These are phyloP conservation scores for Cucurbita pepo DNA, from an alignment of 306 rosid species.

Conservation along the genomic window DNA sequence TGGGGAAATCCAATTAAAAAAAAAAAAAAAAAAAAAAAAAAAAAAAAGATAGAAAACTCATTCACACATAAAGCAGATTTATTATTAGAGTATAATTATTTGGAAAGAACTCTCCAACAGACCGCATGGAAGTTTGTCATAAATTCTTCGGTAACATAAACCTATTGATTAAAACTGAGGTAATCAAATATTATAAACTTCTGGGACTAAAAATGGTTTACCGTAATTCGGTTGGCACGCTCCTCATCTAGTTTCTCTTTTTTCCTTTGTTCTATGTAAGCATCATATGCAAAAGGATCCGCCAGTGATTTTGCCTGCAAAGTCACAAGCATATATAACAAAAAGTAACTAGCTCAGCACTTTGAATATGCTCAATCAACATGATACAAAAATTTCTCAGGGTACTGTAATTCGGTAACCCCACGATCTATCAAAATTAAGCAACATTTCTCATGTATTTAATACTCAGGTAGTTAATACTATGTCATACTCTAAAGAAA, in stretches of 20 bases:
- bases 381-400: neutral
- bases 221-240: slow-evolving; percentile 69
- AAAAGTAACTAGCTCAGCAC: neutral
- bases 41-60: neutral
- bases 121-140: neutral
- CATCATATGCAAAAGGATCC: slow-evolving; percentile 49
- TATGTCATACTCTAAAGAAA: neutral
- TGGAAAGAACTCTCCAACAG: neutral
- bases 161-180: neutral
- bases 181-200: neutral
- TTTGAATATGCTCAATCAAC: neutral
- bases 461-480: neutral
- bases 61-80: neutral
- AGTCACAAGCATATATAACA: slow-evolving; percentile 2
- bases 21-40: neutral
- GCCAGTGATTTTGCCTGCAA: slow-evolving; percentile 68
- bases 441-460: neutral
- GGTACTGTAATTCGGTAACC: neutral
- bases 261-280: slow-evolving; percentile 47
- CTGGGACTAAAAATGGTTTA: slow-evolving; percentile 5
- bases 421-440: neutral
- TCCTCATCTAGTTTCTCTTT: slow-evolving; percentile 62
- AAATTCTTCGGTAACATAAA: neutral
- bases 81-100: neutral
- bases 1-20: neutral